These are phyloP conservation scores for Corymbia maculata DNA, from an alignment of 345 rosid species.

Conservation along the genomic window DNA sequence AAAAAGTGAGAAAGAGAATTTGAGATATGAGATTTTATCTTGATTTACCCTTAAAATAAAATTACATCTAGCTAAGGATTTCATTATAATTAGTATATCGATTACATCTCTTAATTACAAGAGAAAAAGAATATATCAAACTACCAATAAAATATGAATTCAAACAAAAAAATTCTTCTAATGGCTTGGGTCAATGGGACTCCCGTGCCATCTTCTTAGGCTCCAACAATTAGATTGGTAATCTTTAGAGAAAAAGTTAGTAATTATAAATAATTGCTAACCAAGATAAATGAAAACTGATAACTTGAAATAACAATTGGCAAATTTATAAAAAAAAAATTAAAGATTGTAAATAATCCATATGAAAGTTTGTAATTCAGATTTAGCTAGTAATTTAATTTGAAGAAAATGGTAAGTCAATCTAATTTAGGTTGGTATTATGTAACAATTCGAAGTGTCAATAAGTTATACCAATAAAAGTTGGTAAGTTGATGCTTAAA, in stretches of 20 bases:
- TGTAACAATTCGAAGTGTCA: not conserved
- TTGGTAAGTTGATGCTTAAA: not conserved
- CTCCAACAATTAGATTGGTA: not conserved
- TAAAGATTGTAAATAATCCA: not conserved
- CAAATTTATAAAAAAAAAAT: not conserved
- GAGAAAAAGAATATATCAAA: no score
- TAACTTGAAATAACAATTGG: not conserved
- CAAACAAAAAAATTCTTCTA: no score
- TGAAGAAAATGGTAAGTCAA: not conserved
- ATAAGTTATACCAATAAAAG: not conserved
- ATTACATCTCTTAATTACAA: no score
- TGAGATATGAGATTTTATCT: no score
- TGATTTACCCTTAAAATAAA: no score
- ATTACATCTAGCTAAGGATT: no score
- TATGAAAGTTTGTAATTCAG: not conserved
- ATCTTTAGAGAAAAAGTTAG: not conserved
- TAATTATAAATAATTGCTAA: not conserved
- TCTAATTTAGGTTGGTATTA: not conserved
- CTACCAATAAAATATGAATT: no score
- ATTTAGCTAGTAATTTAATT: not conserved
- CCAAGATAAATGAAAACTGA: not conserved
- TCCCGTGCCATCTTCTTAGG: no score
- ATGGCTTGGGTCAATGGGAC: no score
- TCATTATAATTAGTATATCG: no score
- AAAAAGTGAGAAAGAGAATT: no score